Evolutionary conservation across 2,329 filamentous ascomycete genomes (phyloP).

Genomic region (Plenodomus biglobosus): DNA sequence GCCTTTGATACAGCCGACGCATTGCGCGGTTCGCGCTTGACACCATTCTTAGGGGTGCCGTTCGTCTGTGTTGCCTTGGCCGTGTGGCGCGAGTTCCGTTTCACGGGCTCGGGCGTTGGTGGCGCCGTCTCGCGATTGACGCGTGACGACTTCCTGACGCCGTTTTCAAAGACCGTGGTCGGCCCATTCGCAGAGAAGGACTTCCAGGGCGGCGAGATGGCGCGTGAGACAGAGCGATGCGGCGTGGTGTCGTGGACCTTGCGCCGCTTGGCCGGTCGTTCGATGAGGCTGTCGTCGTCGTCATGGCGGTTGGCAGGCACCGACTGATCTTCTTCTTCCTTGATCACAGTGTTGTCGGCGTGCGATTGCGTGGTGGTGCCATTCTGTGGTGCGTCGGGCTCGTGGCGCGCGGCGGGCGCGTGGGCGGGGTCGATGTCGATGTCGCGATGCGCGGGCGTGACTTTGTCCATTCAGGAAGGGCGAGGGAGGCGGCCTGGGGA

Average conservation of each 20-base stretch:
- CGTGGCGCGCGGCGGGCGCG: constrained; percentile 21
- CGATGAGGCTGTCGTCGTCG: constrained; percentile 27
- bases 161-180: constrained; percentile 73
- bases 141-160: constrained; percentile 62
- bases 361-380: constrained; percentile 6
- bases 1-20: constrained; percentile 14
- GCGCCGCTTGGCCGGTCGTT: constrained; percentile 61
- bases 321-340: constrained; percentile 28
- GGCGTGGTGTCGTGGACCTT: constrained; percentile 50
- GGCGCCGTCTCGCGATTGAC: constrained; percentile 51
- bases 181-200: constrained; percentile 81
- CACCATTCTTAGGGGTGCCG: constrained; percentile 24
- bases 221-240: constrained; percentile 46
- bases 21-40: constrained; percentile 27
- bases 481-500: constrained; percentile 30
- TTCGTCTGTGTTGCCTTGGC: constrained; percentile 34
- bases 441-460: constrained; percentile 37
- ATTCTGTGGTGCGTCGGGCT: constrained; percentile 20
- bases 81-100: constrained; percentile 28
- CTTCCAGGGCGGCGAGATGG: constrained; percentile 90
- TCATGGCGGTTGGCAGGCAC: constrained; percentile 10
- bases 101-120: constrained; percentile 53
- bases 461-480: constrained; percentile 36
- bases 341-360: constrained; percentile 33
- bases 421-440: constrained; percentile 26